Evolutionary conservation across 495 filamentous ascomycete species (phyloP), one percentile per base, ranked within the genome.

Genomic region (Trichodelitschia bisporula): DNA sequence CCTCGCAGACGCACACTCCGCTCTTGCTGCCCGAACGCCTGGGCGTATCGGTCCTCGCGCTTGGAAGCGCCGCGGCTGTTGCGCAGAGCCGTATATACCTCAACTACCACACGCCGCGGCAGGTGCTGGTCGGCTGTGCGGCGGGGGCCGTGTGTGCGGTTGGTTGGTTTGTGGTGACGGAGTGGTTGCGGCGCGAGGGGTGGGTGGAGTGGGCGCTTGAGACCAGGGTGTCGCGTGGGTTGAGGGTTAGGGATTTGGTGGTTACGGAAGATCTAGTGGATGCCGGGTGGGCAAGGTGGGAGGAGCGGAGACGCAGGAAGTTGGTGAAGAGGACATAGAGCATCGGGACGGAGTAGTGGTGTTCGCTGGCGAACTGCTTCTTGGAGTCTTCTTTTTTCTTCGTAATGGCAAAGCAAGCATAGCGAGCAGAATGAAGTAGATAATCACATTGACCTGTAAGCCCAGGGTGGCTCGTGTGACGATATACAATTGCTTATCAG

Each of bases 221-320:
- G 8, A 47, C 60, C 19, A 59, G 62, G n/a, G 36, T 70, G n/a
- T 62, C 66, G 3, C 56, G 64, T 42, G 56, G 70, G 42, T 50
- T 77, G 18, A 53, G 83, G 35, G 44, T 86, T 15, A 57, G 86
- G 31, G 86, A 97, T 54, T 52, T 95, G 38, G 69, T 91, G 17
- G 62, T 92, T 15, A 70, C 72, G 55, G 83, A 93, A 52, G 89
- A 95, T 51, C 47, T 92, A 39, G 71, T 70, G 13, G 79, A 91
- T 51, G 70, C 80, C 26, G 86, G 86, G 15, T 95, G 86, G 86
- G 77, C 75, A 51, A 70, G 73, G 46, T 95, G 82, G 83, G 69
- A 80, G 53, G 55, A 54, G 26, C 61, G 54, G 48, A 57, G 37
- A 28, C 35, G 41, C 8, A 44, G 43, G 15, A 35, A 35, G 16